Conservation (phyloP, 2,329 filamentous ascomycete species). For the Colletotrichum gigasporum region DNA sequence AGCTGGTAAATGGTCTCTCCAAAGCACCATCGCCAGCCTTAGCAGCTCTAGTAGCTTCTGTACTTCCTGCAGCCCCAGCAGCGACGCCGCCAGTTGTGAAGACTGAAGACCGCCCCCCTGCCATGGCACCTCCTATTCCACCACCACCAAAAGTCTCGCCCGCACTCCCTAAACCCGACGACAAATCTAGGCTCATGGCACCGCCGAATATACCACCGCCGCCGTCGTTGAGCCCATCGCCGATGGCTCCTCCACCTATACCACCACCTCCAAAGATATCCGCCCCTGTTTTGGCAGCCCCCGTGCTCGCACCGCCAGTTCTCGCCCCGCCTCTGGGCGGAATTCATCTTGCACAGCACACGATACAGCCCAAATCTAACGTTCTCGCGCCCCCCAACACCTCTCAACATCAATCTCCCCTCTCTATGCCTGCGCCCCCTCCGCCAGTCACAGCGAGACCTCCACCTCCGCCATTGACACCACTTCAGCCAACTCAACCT, state of each 20-base stretch:
- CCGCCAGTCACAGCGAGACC: conserved; percentile 35
- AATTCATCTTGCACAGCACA: conserved; percentile 35
- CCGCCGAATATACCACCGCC: conserved; percentile 23
- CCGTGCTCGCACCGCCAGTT: conserved; percentile 48
- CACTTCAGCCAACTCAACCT: conserved; percentile 29
- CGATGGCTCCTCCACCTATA: conserved; percentile 14
- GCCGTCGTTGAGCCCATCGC: neutral
- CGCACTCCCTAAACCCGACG: conserved; percentile 38
- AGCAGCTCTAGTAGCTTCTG: neutral
- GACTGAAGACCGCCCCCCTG: conserved; percentile 14
- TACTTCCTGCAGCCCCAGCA: neutral
- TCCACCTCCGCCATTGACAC: conserved; percentile 31
- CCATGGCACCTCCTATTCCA: conserved; percentile 23
- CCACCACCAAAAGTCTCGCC: conserved; percentile 30
- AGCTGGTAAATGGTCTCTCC: neutral
- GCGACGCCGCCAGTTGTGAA: conserved; percentile 3
- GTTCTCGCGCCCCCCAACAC: conserved; percentile 57
- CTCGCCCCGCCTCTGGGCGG: conserved; percentile 47
- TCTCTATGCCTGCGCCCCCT: conserved; percentile 44
- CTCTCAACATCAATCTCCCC: conserved; percentile 46
- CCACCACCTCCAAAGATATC: conserved; percentile 21
- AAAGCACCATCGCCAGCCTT: neutral
- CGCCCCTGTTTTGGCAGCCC: conserved; percentile 43
- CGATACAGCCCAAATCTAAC: conserved; percentile 50
- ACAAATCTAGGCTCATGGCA: conserved; percentile 28